Evolutionary conservation across 352 stramenopile species (phyloP), one percentile per base, ranked within the genome.

Genomic region (Thalassiosira pacifica): DNA sequence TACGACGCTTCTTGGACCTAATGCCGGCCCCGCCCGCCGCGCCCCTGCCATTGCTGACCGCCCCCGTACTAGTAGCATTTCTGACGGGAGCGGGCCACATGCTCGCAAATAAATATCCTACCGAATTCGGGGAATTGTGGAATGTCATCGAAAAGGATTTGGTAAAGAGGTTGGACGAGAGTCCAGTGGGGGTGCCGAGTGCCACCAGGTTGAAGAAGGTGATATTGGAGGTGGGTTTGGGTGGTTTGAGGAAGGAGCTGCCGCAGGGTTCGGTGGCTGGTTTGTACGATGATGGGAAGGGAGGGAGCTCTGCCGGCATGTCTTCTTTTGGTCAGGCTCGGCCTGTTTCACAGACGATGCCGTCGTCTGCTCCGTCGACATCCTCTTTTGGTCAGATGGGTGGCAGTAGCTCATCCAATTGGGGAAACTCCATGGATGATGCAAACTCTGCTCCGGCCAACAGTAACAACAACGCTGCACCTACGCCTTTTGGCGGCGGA

Each of bases 71-170:
- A 4, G 85, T 90, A 42, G 85, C 90, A 6, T 95, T 95, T 70
- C 65, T 95, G 8, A 91, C 90, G 0, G 89, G 80, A 45, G 90
- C 91, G 4, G 91, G 91, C 42, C 88, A 94, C 71, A 95, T 95
- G 91, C 57, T 95, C 11, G 87, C 90, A 2, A 93, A 92, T 61
- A 89, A 86, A 26, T 88, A 88, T 73, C 24, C 79, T 18, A 61
- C 81, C 24, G 37, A 87, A 31, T 94, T 95, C 59, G 32, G 76
- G 31, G 74, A 79, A 45, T 19, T 86, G 26, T 79, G 93, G 19
- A 31, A 86, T 48, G 64, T 19, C 18, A 93, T 95, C 22, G 68
- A 80, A 22, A 83, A 68, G 10, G 83, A 93, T 40, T 79, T 93
- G 59, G 8, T 92, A 10, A 24, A 82, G 42, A 73, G 88, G 64